Conservation (phyloP, 140 eudicot species). For the Cichorium intybus region DNA sequence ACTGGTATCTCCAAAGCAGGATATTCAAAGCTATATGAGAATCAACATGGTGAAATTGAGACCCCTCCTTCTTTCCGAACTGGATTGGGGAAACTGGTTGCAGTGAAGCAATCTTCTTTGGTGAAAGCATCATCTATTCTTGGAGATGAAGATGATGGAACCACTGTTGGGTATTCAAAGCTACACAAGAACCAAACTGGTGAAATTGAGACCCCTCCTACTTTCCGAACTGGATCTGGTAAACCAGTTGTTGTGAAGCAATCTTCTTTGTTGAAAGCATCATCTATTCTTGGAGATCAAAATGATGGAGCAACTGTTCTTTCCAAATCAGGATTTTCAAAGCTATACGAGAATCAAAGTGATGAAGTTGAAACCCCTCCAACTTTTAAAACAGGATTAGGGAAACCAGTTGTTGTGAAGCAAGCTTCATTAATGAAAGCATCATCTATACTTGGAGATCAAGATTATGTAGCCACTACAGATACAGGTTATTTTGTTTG, state of each 20-base stretch:
- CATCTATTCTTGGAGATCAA: constrained; percentile 42
- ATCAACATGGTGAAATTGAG: constrained; percentile 10
- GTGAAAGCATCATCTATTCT: constrained; percentile 46
- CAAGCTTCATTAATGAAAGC: constrained; percentile 65
- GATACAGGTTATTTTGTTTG: constrained; percentile 28
- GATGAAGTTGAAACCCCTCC: constrained; percentile 24
- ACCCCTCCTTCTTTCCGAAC: constrained; percentile 42
- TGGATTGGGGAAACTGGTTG: constrained; percentile 54
- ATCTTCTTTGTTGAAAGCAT: constrained; percentile 42
- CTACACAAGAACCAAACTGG: constrained; percentile 19
- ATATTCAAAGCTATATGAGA: constrained; percentile 32
- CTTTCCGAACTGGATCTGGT: constrained; percentile 54
- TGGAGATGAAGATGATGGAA: constrained; percentile 27
- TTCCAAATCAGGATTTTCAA: constrained; percentile 41
- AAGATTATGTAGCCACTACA: constrained; percentile 7
- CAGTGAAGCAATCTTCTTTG: constrained; percentile 40
- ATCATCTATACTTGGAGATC: constrained; percentile 46
- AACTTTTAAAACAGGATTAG: constrained; percentile 58
- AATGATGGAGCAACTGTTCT: background rate
- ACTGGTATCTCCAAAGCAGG: constrained; percentile 12
- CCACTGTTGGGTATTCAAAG: constrained; percentile 33
- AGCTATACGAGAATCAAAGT: constrained; percentile 20
- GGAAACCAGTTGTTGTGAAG: constrained; percentile 53
- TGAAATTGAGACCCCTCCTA: constrained; percentile 21
- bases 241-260: constrained; percentile 45